Evolutionary conservation across 2,329 filamentous ascomycete species (phyloP), one percentile per base, ranked within the genome.

Genomic region (Nothophaeocryptopus gaeumannii): DNA sequence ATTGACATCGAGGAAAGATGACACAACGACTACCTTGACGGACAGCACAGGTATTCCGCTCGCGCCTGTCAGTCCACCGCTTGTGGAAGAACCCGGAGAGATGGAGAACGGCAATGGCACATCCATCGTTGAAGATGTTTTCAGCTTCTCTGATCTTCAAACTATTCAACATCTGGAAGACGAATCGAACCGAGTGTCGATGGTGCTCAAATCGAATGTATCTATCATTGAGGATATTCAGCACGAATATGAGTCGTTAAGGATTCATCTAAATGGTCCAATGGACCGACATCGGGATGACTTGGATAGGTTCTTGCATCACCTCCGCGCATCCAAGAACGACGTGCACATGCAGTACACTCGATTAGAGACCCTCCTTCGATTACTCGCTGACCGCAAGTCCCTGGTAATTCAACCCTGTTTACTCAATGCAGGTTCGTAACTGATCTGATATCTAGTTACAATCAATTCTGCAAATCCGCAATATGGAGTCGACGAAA

Each of bases 111-210:
- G n/a, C n/a, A n/a, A n/a, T n/a, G n/a, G n/a, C n/a, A n/a, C n/a
- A n/a, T n/a, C n/a, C n/a, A n/a, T n/a, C n/a, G n/a, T n/a, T n/a
- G n/a, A n/a, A n/a, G 47, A 50, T n/a, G 45, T n/a, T 2, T 67
- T 70, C 34, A 58, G 55, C 0, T 67, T 71, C 39, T 50, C 37
- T 2, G 56, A 68, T 40, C 43, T 73, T 1, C 68, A 70, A 47
- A 20, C 54, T 1, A 55, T 69, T 1, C 70, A 73, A 29, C 58
- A 51, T 31, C 48, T 69, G 4, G 68, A 72, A 47, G 70, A 72
- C n/a, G 67, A 68, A 38, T 58, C 60, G 5, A 70, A 71, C 30
- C 69, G 73, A 41, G 57, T 62, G 0, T 41, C 65, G 0, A 55
- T 68, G 0, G 55, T 68, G 0, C 45, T 74, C 0, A 61, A 61